Evolutionary conservation across 2,329 filamentous ascomycete species (phyloP).

Genomic region (Herpotrichia juniperi): DNA sequence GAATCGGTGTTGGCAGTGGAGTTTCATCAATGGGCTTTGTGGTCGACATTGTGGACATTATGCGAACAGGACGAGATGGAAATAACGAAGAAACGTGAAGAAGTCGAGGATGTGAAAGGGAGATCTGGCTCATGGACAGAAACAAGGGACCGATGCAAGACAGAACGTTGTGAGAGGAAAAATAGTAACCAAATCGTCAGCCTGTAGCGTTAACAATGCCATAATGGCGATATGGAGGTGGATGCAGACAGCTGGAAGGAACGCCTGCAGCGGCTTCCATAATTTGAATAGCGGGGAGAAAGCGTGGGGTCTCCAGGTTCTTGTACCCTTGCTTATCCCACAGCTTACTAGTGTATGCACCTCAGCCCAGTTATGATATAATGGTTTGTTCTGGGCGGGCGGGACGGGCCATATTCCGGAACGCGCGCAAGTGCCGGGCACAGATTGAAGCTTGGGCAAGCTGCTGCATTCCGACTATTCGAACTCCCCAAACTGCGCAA

Average conservation of each 20-base stretch:
- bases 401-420: background rate
- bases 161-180: too few relatives aligned
- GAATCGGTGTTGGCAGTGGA: background rate
- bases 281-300: slow-evolving; percentile 1
- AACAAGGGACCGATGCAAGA: too few relatives aligned
- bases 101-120: background rate
- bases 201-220: too few relatives aligned
- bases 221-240: too few relatives aligned
- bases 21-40: slow-evolving; percentile 8
- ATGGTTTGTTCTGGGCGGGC: background rate
- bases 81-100: too few relatives aligned
- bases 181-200: too few relatives aligned
- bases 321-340: slow-evolving; percentile 3
- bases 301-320: slow-evolving; percentile 6
- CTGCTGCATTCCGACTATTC: too few relatives aligned
- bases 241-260: background rate
- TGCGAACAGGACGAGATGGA: background rate
- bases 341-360: background rate
- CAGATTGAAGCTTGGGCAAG: too few relatives aligned
- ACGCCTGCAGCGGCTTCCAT: slow-evolving; percentile 5
- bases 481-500: too few relatives aligned
- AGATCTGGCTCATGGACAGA: too few relatives aligned
- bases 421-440: background rate
- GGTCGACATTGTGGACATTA: background rate
- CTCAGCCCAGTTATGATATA: background rate